Evolutionary conservation across 257 asterid genomes (phyloP).

Genomic region (Jasminum sambac): DNA sequence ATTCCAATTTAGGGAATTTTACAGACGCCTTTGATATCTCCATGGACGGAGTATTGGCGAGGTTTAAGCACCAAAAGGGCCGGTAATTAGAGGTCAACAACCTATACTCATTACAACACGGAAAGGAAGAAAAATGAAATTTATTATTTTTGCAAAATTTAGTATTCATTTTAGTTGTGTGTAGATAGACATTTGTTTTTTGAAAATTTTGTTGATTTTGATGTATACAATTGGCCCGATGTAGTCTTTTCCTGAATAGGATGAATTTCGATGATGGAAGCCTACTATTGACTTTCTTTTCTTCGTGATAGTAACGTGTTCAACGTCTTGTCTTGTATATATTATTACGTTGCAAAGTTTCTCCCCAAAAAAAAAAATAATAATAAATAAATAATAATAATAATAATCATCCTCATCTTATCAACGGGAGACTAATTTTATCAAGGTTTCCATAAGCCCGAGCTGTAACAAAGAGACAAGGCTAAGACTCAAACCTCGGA

Average conservation of each 20-base stretch:
- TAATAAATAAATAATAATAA: too few relatives aligned
- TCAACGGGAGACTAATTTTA: too few relatives aligned
- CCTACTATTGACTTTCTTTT: background rate
- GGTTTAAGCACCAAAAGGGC: constrained; percentile 18
- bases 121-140: background rate
- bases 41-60: constrained; percentile 28
- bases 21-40: constrained; percentile 34
- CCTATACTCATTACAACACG: background rate
- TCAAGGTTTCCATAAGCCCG: too few relatives aligned
- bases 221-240: background rate
- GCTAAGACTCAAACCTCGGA: too few relatives aligned
- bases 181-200: background rate
- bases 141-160: background rate
- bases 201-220: background rate
- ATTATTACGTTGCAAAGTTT: background rate
- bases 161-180: background rate
- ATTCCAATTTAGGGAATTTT: constrained; percentile 20
- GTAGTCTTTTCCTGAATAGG: background rate
- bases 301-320: background rate
- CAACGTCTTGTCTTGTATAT: background rate
- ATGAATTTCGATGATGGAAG: background rate
- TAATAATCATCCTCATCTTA: too few relatives aligned
- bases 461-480: too few relatives aligned
- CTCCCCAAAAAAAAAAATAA: background rate
- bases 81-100: background rate